These are phyloP conservation scores for Colletotrichum melonis DNA, from an alignment of 2,329 filamentous ascomycete species.

Conservation along the genomic window DNA sequence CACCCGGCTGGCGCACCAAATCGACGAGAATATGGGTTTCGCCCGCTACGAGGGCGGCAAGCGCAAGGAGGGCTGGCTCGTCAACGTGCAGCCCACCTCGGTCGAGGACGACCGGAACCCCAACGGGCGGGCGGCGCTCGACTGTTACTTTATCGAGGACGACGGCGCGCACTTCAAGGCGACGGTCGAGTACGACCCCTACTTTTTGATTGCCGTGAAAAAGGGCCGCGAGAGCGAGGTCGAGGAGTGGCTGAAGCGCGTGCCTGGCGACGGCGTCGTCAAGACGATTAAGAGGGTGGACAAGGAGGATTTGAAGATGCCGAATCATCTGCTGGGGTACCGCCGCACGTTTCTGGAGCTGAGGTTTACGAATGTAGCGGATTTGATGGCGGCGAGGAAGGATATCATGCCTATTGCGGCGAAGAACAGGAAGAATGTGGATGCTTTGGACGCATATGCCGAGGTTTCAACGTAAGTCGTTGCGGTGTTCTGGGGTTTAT, in stretches of 20 bases:
- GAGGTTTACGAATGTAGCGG: slow-evolving; percentile 86
- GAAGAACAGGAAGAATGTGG: slow-evolving; percentile 96
- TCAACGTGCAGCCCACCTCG: slow-evolving; percentile 91
- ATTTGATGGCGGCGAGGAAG: slow-evolving; percentile 86
- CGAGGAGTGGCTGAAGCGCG: slow-evolving; percentile 90
- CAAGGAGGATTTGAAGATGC: slow-evolving; percentile 94
- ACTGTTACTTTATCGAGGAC: slow-evolving; percentile 97
- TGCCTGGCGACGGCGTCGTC: slow-evolving; percentile 82
- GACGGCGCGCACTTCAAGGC: slow-evolving; percentile 94
- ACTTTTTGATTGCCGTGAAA: slow-evolving; percentile 92
- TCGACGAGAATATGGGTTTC: slow-evolving; percentile 97
- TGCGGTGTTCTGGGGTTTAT: no score
- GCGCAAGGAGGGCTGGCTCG: slow-evolving; percentile 87
- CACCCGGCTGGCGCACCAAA: slow-evolving; percentile 82
- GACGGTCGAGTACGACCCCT: slow-evolving; percentile 95
- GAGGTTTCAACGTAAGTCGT: slow-evolving; percentile 77
- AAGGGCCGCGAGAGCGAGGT: slow-evolving; percentile 91
- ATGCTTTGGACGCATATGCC: slow-evolving; percentile 97
- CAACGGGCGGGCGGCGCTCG: slow-evolving; percentile 88
- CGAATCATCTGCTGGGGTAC: slow-evolving; percentile 95
- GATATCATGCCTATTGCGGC: slow-evolving; percentile 91
- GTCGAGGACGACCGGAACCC: slow-evolving; percentile 87
- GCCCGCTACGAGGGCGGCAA: slow-evolving; percentile 89
- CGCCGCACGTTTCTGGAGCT: slow-evolving; percentile 88
- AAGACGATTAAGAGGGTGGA: slow-evolving; percentile 82